Evolutionary conservation across 176 grass and related monocot species (phyloP).

Genomic region (Phoenix roebelenii): DNA sequence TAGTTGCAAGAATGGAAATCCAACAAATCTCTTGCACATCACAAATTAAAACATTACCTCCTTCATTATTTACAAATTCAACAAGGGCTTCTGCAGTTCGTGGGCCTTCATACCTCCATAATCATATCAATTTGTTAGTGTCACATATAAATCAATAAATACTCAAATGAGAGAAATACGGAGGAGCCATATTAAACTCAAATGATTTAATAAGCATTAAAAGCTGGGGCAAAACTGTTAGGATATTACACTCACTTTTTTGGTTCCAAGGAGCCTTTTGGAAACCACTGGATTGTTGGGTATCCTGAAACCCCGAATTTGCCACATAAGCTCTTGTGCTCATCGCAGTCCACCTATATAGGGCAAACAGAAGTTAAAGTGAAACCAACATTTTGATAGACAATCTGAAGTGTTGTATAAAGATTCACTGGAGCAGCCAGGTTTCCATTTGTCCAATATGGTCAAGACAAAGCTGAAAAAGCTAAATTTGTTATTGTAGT

Average conservation of each 20-base stretch:
- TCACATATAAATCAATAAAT: background rate
- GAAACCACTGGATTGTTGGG: constrained; percentile 95
- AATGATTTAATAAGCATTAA: constrained; percentile 5
- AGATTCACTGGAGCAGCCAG: too few relatives aligned
- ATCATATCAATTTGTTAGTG: background rate
- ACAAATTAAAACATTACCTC: constrained; percentile 37
- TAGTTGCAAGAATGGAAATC: too few relatives aligned
- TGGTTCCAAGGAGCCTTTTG: constrained; percentile 87
- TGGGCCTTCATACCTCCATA: constrained; percentile 76
- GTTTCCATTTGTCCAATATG: too few relatives aligned
- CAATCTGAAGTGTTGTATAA: too few relatives aligned
- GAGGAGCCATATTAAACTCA: background rate
- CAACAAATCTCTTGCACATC: background rate
- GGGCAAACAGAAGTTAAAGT: constrained; percentile 2
- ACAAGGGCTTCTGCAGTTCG: constrained; percentile 66
- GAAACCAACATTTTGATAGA: background rate
- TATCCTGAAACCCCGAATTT: constrained; percentile 95
- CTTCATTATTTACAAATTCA: constrained; percentile 89
- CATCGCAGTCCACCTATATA: constrained; percentile 88
- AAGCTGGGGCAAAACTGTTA: background rate
- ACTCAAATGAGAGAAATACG: too few relatives aligned
- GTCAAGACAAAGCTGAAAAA: too few relatives aligned
- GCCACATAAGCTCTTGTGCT: constrained; percentile 86
- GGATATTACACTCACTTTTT: constrained; percentile 52
- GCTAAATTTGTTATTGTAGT: too few relatives aligned